Evolutionary conservation across 768 basidiomycete genomes (phyloP), one percentile per base, ranked within the genome.

Genomic region (Lactarius tabidus): DNA sequence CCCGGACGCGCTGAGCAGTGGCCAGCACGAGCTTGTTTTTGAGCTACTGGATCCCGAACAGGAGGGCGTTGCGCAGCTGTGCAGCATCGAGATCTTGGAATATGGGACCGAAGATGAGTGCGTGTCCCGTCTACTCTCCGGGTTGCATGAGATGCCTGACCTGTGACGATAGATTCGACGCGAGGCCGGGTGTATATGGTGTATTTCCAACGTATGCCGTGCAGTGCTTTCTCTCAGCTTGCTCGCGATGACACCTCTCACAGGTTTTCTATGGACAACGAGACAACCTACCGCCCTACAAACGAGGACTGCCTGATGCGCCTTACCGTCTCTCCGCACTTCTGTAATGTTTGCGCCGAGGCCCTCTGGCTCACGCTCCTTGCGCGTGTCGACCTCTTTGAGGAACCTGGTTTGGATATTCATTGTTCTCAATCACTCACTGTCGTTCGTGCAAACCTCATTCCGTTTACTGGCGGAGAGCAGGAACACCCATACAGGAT

Each of bases 251-350:
- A 62, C 53, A 26, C 51, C 29, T 38, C 4, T 20, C 45, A 23
- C 66, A 90, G 89, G 23, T 91, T 81, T 71, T 88, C 87, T 0
- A 79, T 85, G 38, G 73, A 77, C 43, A 90, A 91, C 70, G 73
- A 74, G 59, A 91, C 88, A 0, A 81, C 83, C 3, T 92, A 88
- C 74, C 83, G 91, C n/a, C 91, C 91, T 4, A 92, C 90, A 2
- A 90, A 91, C 68, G 86, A 90, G 65, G 88, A 86, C 73, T 92
- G 91, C 72, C 83, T 92, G 55, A 92, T 93, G 91, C 88, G 91
- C 48, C 76, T 77, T 60, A 86, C 90, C 48, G 85, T 82, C 33
- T 79, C 82, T 0, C 85, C 89, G 61, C 83, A 88, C 71, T 89
- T 92, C 72, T 92, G 91, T 79, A 84, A 79, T 67, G 85, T 84